Evolutionary conservation across 2,329 filamentous ascomycete species (phyloP), one percentile per base, ranked within the genome.

Genomic region (Cladosporium oxysporum): DNA sequence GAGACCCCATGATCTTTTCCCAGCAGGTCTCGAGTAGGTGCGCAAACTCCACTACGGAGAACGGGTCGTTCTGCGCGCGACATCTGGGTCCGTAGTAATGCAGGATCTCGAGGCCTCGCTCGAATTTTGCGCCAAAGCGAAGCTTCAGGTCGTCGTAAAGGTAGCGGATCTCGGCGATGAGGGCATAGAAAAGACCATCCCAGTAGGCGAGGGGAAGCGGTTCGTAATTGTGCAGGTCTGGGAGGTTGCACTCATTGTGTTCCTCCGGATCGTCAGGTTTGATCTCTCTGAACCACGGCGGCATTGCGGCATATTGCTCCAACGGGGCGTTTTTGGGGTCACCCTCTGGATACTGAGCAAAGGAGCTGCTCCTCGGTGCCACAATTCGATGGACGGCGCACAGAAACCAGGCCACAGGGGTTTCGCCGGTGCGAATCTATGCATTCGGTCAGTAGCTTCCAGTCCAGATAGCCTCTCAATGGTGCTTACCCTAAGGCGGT

Each of bases 181-280:
- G 52, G 5, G 66, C 70, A 49, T 71, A 70, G 55, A 70, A 74
- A 0, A 72, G 35, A 12, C 62, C 60, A 12, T 73, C 69, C 69
- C 69, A 70, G 18, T 60, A 26, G 5, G 60, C 35, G 14, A 69
- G 59, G 8, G 69, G 65, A 1, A 69, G 57, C 41, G 47, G 50
- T n/a, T 55, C 31, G 3, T 14, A 21, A 12, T 57, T 29, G n/a
- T 50, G 12, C 16, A 68, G 33, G 1, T 31, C 12, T 21, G 65
- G 58, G 28, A 65, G 63, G 18, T 65, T 26, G 44, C 53, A 49
- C 11, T 59, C 55, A n/a, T 11, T 14, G 7, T 18, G 0, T 12
- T 37, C 35, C 11, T 47, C 50, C 1, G 50, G 37, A 7, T 31
- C 29, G 23, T 41, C 37, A 10, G 47, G 63, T n/a, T 23, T 37